Base-by-base conservation (phyloP, 768 basidiomycete species). In the Pulveroboletus sp. region DNA sequence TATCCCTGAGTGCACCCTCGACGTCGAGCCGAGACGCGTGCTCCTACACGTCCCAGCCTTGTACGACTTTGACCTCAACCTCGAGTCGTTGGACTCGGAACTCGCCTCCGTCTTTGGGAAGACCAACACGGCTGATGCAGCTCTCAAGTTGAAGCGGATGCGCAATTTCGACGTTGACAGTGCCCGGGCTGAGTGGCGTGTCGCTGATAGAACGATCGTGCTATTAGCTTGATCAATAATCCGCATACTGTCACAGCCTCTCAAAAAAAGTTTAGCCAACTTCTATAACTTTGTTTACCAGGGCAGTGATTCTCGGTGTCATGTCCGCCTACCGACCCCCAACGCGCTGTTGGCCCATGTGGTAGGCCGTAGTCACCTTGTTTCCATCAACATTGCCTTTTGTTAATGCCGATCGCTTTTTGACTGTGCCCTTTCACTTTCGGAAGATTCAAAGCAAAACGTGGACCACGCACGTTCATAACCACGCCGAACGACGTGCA, bases 141-240 rank as follows among this genome's bases (percentile, higher is more conserved):
- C 73, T 52, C 60, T 86, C 43, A 66, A 61, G 49, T 71, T 88
- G 32, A 86, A 86, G 57, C 74, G 79, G 36, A 74, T 77, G 57
- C 70, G 81, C 6, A 72, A 74, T 33, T 72, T 89, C 14, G 74
- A 85, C 48, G 78, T 87, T 0, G 84, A 87, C 20, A 63, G 58
- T 2, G 86, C 86, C 1, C 69, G 61, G 39, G 86, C 85, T 7
- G 82, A 87, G 62, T 90, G 88, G 87, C 73, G 70, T 29, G 74
- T 87, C 19, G 76, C 69, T 6, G 77, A 84, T 39, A 72, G 69
- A 8, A 51, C 67, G 38, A 61, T 90, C 43, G 62, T 80, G 5
- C 58, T 87, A 13, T 59, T 66, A 41, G 75, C 59, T 12, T 77
- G 64, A 67, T 51, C 20, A 12, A 41, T 52, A 19, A 5, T 2